phyloP scores from a whole-genome alignment of 2,329 filamentous ascomycete genomes.

The Aspergillus puulaauensis region DNA sequence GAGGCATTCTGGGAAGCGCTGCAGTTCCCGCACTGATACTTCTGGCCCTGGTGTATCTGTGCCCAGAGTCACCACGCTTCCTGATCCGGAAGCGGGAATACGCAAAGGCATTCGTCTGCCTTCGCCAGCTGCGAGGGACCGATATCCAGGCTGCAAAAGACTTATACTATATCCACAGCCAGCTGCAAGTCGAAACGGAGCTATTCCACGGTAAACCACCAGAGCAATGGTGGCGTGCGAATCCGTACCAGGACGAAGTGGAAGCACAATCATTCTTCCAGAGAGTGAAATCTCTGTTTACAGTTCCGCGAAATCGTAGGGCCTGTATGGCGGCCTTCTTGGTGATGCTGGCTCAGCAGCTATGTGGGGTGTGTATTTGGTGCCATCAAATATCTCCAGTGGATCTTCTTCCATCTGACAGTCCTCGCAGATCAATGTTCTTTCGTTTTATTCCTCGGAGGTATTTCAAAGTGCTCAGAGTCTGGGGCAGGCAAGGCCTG shows the following conservation, averaged over 20 bases:
- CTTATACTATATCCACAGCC: conserved; percentile 34
- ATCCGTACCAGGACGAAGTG: background rate
- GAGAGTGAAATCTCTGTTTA: conserved; percentile 22
- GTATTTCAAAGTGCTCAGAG: background rate
- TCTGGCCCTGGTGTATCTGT: conserved; percentile 46
- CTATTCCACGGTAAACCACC: no score
- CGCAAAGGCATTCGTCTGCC: conserved; percentile 27
- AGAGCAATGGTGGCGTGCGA: no score
- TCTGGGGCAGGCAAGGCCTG: background rate
- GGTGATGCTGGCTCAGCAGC: conserved; percentile 31
- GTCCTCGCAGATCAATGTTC: conserved; percentile 25
- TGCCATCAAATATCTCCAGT: background rate
- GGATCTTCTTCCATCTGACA: background rate
- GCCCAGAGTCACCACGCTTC: conserved; percentile 43
- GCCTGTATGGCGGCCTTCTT: conserved; percentile 26
- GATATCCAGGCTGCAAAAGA: conserved; percentile 37
- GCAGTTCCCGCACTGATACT: conserved; percentile 50
- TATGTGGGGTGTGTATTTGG: conserved; percentile 24
- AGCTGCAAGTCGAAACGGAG: conserved; percentile 31
- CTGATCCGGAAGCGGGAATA: conserved; percentile 33
- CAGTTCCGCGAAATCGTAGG: conserved; percentile 22
- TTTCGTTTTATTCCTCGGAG: conserved; percentile 29
- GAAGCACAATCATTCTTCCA: conserved; percentile 11
- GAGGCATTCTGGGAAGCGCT: conserved; percentile 48
- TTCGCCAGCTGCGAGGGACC: conserved; percentile 35